Base-by-base conservation (phyloP, 331 rosid genomes). In the Acacia concinna region DNA sequence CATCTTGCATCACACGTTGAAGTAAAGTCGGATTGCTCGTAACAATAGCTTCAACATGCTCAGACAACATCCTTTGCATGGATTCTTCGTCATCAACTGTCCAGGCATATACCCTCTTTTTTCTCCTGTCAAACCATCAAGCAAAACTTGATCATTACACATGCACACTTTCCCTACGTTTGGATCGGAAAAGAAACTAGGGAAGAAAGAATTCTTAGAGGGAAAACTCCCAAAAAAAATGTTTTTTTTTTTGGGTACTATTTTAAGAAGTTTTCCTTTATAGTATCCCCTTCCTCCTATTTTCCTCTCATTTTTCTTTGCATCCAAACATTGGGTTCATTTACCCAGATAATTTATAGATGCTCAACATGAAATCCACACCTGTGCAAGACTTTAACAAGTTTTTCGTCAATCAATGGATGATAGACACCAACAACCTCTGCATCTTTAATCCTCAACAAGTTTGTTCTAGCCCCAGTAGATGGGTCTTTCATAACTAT, bases 361-460 rank as follows among this genome's bases (percentile, higher is more conserved):
- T 51, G 57, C 43, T 67, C 69, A 44, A 66, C 57, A 21, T 47
- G 28, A 68, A 76, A 52, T 85, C 40, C 84, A 73, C 68, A 92
- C 98, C 97, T 85, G 73, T 82, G 98, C 54, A 92, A 71, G 77
- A 81, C 85, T 85, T 73, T 82, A 89, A 94, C 81, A 40, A 92
- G 91, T 82, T 81, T 91, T 79, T 90, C 91, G 84, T 94, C 93
- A n/a, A 94, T 85, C 93, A 92, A 85, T 40, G 90, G 91, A 76
- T 92, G 98, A 87, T 88, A 90, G 41, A 91, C 95, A 68, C 95
- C 97, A 76, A 94, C 98, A 65, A 94, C 93, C 73, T 77, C 86
- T 38, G 97, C 97, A 64, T 84, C 91, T 87, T 79, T 92, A 87
- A 94, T 89, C 84, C 98, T 88, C 85, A 94, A 79, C 79, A 94